Base-by-base conservation (phyloP, 1,139 yeast species). In the Spathaspora sp. region DNA sequence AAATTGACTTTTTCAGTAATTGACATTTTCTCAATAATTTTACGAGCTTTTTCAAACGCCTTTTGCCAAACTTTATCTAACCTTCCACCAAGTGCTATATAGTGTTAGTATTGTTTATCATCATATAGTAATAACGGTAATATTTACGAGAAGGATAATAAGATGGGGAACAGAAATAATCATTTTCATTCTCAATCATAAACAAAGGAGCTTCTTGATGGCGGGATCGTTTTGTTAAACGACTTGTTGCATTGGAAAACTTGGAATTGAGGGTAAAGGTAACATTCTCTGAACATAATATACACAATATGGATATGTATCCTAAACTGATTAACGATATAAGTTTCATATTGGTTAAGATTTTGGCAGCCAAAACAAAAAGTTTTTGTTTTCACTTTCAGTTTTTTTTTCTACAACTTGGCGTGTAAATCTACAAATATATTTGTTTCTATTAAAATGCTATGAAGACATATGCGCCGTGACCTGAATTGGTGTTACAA, bases 1-100 rank as follows among this genome's bases (percentile, higher is more conserved):
- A 82, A 61, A 56, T 82, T 82, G 37, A 80, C 85, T 55, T 81
- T 82, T 56, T 82, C 87, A 15, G 74, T 64, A 36, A 78, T 70
- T 1, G 84, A 70, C 80, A 82, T 76, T 52, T 77, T 77, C 50
- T 76, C 76, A 24, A 68, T 75, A 26, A 81, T 62, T 47, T 72
- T 76, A 46, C 80, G 65, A 2, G 86, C 87, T 47, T 76, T 75
- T 20, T 70, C 76, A 56, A 74, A 81, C 1, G 86, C 86, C 10
- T 65, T 70, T 50, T 72, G 79, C 87, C 87, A 82, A 18, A 72
- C 70, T 41, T 67, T 64, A 26, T 68, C 73, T 10, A 74, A 53
- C 44, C 78, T 59, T 7, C 80, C 80, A 3, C 76, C 78, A 36
- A 64, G 53, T 3, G 76, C 76, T 68, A 48, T 11, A 29, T 17